Evolutionary conservation across 192 early-diverging fungal genomes (phyloP), one percentile per base, ranked within the genome.

Genomic region (Geranomyces michiganensis): DNA sequence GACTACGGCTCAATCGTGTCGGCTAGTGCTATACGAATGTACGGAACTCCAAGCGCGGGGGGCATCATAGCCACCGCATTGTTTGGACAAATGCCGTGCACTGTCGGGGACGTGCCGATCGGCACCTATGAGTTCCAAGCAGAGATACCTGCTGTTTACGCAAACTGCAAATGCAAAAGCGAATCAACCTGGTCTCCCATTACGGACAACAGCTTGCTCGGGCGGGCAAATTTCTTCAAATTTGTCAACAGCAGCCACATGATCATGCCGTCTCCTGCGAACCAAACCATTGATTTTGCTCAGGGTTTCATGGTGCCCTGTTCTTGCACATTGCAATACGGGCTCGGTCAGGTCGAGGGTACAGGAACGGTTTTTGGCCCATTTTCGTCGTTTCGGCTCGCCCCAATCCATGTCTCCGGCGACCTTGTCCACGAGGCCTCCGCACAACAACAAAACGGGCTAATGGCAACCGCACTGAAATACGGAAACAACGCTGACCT

Each of bases 261-360:
- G 21, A 53, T 53, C 51, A 24, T 53, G 26, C 51, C 51, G 17
- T 53, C 51, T 26, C 51, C 36, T 3, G 10, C 36, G 36, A 26
- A 53, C 15, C 6, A 3, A 8, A 53, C 19, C 26, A 9, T 53
- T 26, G 17, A 2, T 17, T 53, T 53, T 26, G 17, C 21, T 17
- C 3, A 53, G 6, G 51, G 51, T 4, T 53, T 24, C 3, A 53
- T 53, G 51, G 51, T 53, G 15, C 51, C 51, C 6, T 53, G 51
- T 53, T 53, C 51, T 53, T 53, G 51, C 51, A 9, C 51, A 17
- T n/a, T 53, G 51, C 51, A 17, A 53, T 53, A 53, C 51, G 51
- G 51, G 26, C 21, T 53, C 21, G 51, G 51, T 3, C 3, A 53
- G 4, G 51, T 53, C 4, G 51, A 53, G 17, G 51, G 51, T 17